Evolutionary conservation across 2,329 filamentous ascomycete species (phyloP).

Genomic region (Cyclaneusma minus): DNA sequence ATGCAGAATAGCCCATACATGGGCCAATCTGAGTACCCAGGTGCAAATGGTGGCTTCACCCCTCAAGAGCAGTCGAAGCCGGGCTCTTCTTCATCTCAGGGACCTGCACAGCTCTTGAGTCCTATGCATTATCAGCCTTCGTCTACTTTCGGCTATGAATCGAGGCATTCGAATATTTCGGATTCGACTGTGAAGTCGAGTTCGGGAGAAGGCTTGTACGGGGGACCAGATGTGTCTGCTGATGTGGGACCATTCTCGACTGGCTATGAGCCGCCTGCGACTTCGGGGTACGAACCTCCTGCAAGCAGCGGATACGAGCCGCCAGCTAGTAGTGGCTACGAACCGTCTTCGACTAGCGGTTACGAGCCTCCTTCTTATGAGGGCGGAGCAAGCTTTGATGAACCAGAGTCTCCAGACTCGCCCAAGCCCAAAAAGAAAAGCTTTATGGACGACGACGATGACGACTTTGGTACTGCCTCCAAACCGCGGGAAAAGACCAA

Average conservation of each 20-base stretch:
- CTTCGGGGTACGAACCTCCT: slow-evolving; percentile 15
- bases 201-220: too few relatives aligned
- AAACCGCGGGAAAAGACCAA: slow-evolving; percentile 42
- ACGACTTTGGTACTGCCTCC: slow-evolving; percentile 44
- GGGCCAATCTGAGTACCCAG: too few relatives aligned
- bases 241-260: too few relatives aligned
- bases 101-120: too few relatives aligned
- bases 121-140: too few relatives aligned
- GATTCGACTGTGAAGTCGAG: too few relatives aligned
- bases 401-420: slow-evolving; percentile 21
- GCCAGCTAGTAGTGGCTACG: slow-evolving; percentile 36
- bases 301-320: slow-evolving; percentile 37
- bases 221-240: too few relatives aligned
- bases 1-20: slow-evolving; percentile 17
- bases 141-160: too few relatives aligned
- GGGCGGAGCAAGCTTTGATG: slow-evolving; percentile 31
- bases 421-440: slow-evolving; percentile 57
- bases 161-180: too few relatives aligned
- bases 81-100: too few relatives aligned
- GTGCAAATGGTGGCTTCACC: too few relatives aligned
- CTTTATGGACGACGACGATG: slow-evolving; percentile 72
- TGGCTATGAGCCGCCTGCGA: slow-evolving; percentile 15
- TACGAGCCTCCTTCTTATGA: slow-evolving; percentile 44
- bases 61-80: too few relatives aligned
- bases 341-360: slow-evolving; percentile 24